Base-by-base conservation (phyloP, 371 early-diverging fungal species). In the Syncephalastrum sp. region DNA sequence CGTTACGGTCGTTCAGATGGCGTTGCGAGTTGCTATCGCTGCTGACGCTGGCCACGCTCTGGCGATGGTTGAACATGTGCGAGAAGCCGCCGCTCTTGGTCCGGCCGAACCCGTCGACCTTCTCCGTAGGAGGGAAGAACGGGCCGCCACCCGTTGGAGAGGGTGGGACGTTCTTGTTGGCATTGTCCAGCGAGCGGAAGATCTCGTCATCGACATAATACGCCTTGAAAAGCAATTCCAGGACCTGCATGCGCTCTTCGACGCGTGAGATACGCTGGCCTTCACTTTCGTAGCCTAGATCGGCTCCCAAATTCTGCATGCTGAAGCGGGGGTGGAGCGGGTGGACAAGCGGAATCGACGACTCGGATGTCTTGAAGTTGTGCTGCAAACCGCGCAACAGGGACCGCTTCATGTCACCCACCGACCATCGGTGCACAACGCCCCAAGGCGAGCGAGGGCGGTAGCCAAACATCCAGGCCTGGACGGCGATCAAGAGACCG, bases 371-470 rank as follows among this genome's bases (percentile, higher is more conserved):
- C 52, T 68, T 74, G 58, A 78, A 78, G 16, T 71, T 73, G 12
- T 47, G 47, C 19, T 69, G 67, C 5, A 78, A 59, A 15, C 79
- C 75, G 5, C 57, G 61, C 14, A 75, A 54, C n/a, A 78, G 43
- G 1, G 79, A 78, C 6, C 67, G 71, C 47, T 69, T 72, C 64
- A 73, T 69, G 48, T 69, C 70, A 49, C 79, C 79, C 16, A 71
- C 62, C 19, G 75, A 73, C 79, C 79, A 78, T 46, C 79, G 67
- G 27, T 78, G 79, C 2, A 78, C 72, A 24, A 78, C 71, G 43
- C 79, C 79, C 79, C 79, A 78, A 23, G 79, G 79, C 7, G 74
- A 73, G 24, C 74, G 65, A 42, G 79, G 79, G 46, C 79, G 68
- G 33, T 65, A 73, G 54, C 79, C 79, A 53, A 78, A 78, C n/a